These are phyloP conservation scores for Pyrenophora graminea DNA, from an alignment of 2,329 filamentous ascomycete species.

Conservation along the genomic window DNA sequence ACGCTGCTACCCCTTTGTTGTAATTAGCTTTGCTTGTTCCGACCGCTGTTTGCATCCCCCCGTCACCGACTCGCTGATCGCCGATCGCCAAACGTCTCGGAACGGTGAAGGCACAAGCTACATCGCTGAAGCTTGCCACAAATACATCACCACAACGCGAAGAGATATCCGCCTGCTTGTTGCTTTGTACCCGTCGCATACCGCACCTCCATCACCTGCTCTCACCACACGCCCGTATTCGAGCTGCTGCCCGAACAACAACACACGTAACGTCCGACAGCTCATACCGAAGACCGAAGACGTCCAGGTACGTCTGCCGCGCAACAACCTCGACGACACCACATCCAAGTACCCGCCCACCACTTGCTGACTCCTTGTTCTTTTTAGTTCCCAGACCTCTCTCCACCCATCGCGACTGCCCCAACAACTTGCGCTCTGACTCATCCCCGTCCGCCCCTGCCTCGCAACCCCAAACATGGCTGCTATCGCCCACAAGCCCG, in stretches of 20 bases:
- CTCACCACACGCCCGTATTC: constrained; percentile 6
- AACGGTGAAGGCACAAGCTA: constrained; percentile 30
- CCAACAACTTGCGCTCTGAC: constrained; percentile 21
- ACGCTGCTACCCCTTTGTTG: constrained; percentile 1
- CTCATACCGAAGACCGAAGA: constrained; percentile 1
- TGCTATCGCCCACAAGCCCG: constrained; percentile 39
- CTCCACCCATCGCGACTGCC: constrained; percentile 19
- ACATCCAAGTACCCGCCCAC: neutral
- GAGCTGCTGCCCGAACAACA: neutral
- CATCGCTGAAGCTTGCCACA: constrained; percentile 39
- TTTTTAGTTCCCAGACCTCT: constrained; percentile 2
- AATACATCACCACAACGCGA: constrained; percentile 19
- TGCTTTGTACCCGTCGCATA: constrained; percentile 21
- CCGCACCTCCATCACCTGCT: constrained; percentile 29
- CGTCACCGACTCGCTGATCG: constrained; percentile 35
- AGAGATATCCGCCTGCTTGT: constrained; percentile 21
- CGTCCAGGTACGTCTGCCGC: constrained; percentile 11
- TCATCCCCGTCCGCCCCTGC: constrained; percentile 36
- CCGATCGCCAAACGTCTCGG: constrained; percentile 26
- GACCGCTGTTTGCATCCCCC: constrained; percentile 22
- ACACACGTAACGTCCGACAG: neutral
- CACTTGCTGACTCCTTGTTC: neutral
- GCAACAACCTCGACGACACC: neutral
- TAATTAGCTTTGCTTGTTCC: neutral
- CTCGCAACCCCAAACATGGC: constrained; percentile 39